Base-by-base conservation (phyloP, 257 asterid genomes). In the Solanum chilense region DNA sequence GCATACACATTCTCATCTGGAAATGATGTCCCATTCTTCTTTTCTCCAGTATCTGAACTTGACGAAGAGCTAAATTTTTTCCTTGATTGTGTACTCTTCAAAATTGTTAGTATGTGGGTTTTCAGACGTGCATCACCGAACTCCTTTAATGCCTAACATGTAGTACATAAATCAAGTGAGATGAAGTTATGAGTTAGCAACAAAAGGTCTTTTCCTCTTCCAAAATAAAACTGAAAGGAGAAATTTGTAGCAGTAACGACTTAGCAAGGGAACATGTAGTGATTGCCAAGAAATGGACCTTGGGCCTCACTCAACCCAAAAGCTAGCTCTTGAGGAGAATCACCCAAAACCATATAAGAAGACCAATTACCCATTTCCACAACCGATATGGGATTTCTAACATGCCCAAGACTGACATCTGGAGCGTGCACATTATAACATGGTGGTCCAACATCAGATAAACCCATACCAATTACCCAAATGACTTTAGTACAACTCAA, bases 61-160 rank as follows among this genome's bases (percentile, higher is more conserved):
- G 94, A 87, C 14, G 93, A 75, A 78, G 91, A 87, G 85, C 93
- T 86, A 87, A 47, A 86, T 90, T 91, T 92, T 89, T 91, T 94
- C 93, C 91, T 92, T 74, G 95, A 91, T 74, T 90, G 98, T 97
- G 93, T 94, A 94, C 94, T 93, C 90, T 90, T 95, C 92, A 97
- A 83, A 89, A 97, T 98, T 89, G 99, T 97, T 85, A 95, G 85
- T 88, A 97, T 90, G 92, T 97, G 99, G 90, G 90, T 89, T 96
- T 91, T 94, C 82, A 97, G 93, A 73, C 97, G 94, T 35, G 95
- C 94, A 87, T 97, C 96, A 84, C 94, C 89, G 86, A 96, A 95
- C 92, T 95, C 99, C 91, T 92, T 91, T 41, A 94, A 93, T 87
- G 99, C 99, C 99, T 97, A 94, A 52, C 77, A 89, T 85, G 85